Conservation (phyloP, 2,329 filamentous ascomycete species). For the Neopestalotiopsis clavispora region DNA sequence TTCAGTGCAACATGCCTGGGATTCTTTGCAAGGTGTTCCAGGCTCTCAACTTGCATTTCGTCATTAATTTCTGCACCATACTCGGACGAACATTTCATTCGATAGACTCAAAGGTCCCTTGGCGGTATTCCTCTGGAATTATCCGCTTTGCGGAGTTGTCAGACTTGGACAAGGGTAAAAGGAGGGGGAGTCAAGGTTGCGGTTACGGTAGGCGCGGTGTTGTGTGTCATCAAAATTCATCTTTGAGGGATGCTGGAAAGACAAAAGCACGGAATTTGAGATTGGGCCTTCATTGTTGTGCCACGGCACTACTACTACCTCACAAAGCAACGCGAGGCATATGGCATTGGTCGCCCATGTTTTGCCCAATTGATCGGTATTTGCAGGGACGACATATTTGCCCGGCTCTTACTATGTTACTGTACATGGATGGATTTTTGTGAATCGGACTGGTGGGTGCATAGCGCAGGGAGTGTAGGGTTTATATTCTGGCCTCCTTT, state of each 20-base stretch:
- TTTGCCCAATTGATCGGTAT: background rate
- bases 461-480: conserved; percentile 42
- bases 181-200: conserved; percentile 36
- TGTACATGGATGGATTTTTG: conserved; percentile 32
- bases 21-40: background rate
- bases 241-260: conserved; percentile 46
- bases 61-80: conserved; percentile 37
- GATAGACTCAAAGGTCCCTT: conserved; percentile 44
- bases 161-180: conserved; percentile 47
- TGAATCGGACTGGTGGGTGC: conserved; percentile 38
- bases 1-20: background rate
- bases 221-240: conserved; percentile 34
- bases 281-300: conserved; percentile 13
- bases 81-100: conserved; percentile 43
- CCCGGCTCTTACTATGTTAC: conserved; percentile 33
- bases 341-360: background rate
- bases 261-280: conserved; percentile 37
- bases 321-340: conserved; percentile 3
- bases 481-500: conserved; percentile 38
- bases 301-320: conserved; percentile 8
- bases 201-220: conserved; percentile 35
- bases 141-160: conserved; percentile 42
- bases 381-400: conserved; percentile 30
- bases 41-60: conserved; percentile 16
- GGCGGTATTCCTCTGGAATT: conserved; percentile 48